These are phyloP conservation scores for Phytophthora melonis DNA, from an alignment of 352 stramenopile species.

Conservation along the genomic window DNA sequence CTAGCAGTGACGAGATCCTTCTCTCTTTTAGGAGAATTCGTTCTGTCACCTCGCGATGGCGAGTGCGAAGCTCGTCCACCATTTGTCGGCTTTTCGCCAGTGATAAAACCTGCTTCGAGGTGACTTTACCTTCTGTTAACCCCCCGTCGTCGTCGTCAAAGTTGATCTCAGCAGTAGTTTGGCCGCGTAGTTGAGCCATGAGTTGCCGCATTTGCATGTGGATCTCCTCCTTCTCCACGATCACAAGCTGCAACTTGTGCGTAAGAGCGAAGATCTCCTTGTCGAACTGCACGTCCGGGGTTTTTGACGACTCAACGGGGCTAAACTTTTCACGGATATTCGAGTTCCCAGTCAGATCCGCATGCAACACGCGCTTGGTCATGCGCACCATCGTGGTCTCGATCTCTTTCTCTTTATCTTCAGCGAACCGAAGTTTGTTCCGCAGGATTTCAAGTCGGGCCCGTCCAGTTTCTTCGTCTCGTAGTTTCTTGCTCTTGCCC, in stretches of 20 bases:
- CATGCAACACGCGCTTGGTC: constrained; percentile 54
- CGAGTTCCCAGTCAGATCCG: too few species aligned
- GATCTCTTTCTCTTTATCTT: constrained; percentile 79
- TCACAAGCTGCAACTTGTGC: constrained; percentile 77
- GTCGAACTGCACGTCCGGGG: constrained; percentile 55
- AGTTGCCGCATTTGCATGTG: constrained; percentile 75
- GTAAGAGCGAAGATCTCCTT: constrained; percentile 84
- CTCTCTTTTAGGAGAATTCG: constrained; percentile 65
- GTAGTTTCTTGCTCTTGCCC: constrained; percentile 38
- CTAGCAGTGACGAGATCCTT: constrained; percentile 53
- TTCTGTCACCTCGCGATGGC: constrained; percentile 55
- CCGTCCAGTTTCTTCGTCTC: constrained; percentile 54
- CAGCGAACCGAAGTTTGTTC: constrained; percentile 64
- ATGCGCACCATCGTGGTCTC: constrained; percentile 75
- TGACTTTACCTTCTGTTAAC: background rate
- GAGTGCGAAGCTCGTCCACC: constrained; percentile 53
- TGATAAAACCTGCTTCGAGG: constrained; percentile 30
- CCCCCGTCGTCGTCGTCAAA: constrained; percentile 1
- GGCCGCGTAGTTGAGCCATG: constrained; percentile 48
- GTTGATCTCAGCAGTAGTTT: constrained; percentile 15
- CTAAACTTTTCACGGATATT: too few species aligned
- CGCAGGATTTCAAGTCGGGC: constrained; percentile 66
- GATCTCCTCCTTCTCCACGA: constrained; percentile 82
- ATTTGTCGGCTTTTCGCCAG: constrained; percentile 53
- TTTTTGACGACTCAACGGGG: background rate